These are phyloP conservation scores for Aureobasidium sp. DNA, from an alignment of 2,329 filamentous ascomycete genomes.

Conservation along the genomic window DNA sequence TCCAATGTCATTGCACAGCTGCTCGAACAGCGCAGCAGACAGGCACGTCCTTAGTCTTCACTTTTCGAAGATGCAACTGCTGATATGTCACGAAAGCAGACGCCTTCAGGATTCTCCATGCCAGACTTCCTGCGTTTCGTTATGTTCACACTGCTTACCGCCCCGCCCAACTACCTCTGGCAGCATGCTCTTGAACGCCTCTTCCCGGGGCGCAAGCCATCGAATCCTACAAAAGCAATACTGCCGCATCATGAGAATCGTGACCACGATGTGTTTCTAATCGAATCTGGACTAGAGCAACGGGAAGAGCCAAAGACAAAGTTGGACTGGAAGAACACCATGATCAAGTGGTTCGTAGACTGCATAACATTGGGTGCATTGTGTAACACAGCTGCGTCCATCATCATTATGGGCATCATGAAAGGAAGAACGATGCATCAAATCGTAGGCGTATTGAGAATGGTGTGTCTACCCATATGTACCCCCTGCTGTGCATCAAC, in stretches of 20 bases:
- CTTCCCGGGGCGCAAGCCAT: constrained; percentile 41
- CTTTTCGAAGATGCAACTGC: background rate
- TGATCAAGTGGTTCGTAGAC: constrained; percentile 55
- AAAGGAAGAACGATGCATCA: constrained; percentile 15
- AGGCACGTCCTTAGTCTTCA: background rate
- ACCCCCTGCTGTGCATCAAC: background rate
- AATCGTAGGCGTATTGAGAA: background rate
- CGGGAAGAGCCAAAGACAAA: background rate
- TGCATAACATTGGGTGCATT: constrained; percentile 54
- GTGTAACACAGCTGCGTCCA: constrained; percentile 56
- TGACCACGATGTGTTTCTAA: background rate
- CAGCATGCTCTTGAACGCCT: constrained; percentile 48
- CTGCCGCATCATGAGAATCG: background rate
- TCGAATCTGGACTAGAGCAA: background rate
- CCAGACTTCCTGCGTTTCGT: constrained; percentile 49
- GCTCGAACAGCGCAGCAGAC: constrained; percentile 38
- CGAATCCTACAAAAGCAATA: background rate
- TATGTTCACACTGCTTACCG: constrained; percentile 45
- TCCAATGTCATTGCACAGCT: constrained; percentile 69
- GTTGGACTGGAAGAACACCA: constrained; percentile 4
- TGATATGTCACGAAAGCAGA: constrained; percentile 21
- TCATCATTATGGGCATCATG: constrained; percentile 46
- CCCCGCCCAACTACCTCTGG: constrained; percentile 54
- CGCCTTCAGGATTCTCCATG: constrained; percentile 41
- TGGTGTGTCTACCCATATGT: background rate